Percentiles rank a stretch among this genome's conserved stretches.
Conservation (phyloP, 2,329 filamentous ascomycete genomes). For the Incumbomyces delicatus region DNA sequence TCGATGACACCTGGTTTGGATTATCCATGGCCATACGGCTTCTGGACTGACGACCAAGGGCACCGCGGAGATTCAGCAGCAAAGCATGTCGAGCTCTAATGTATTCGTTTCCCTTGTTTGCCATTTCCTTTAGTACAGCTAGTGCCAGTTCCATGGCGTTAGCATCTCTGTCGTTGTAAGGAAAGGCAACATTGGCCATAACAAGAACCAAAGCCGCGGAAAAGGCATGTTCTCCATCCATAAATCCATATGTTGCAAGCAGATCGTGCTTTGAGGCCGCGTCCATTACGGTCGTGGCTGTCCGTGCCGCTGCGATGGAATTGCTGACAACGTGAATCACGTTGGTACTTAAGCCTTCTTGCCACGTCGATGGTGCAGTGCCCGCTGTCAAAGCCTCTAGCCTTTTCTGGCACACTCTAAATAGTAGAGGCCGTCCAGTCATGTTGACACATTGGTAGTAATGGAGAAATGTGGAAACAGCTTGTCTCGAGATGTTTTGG, state of each 20-base stretch:
- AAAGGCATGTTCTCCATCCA: conserved; percentile 49
- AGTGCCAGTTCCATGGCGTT: conserved; percentile 39
- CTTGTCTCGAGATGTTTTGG: conserved; percentile 37
- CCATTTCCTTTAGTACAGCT: conserved; percentile 41
- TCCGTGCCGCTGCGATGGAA: conserved; percentile 42
- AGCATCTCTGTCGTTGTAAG: conserved; percentile 33
- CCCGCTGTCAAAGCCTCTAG: conserved; percentile 29
- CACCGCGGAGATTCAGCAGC: conserved; percentile 27
- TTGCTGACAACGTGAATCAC: conserved; percentile 45
- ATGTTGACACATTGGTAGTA: conserved; percentile 52
- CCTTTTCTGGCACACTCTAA: conserved; percentile 43
- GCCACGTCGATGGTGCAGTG: conserved; percentile 35
- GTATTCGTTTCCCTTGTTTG: conserved; percentile 44
- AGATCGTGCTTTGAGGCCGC: conserved; percentile 41
- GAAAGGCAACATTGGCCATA: conserved; percentile 47
- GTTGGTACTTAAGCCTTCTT: conserved; percentile 37
- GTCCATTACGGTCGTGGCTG: conserved; percentile 41
- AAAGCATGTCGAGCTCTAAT: conserved; percentile 34
- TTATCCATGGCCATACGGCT: conserved; percentile 20
- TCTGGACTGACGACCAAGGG: conserved; percentile 9
- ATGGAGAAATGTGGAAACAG: conserved; percentile 44
- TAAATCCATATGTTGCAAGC: conserved; percentile 46
- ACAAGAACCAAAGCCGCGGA: conserved; percentile 46
- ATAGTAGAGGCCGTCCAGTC: conserved; percentile 45
- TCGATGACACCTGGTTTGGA: too few relatives aligned